These are phyloP conservation scores for Colletotrichum eremochloae DNA, from an alignment of 2,329 filamentous ascomycete species.

Conservation along the genomic window DNA sequence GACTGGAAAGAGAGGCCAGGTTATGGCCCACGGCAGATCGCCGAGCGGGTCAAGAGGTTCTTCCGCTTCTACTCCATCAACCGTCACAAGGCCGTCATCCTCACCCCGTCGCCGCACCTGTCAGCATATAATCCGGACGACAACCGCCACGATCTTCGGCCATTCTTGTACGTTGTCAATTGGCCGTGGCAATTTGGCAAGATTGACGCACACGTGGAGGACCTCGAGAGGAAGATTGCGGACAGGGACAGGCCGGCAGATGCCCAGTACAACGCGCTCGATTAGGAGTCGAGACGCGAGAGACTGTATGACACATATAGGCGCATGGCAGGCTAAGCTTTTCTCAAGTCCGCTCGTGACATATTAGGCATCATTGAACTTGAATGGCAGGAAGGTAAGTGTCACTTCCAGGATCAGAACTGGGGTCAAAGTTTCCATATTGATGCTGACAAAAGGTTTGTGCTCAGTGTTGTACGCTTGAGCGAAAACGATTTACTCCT, in stretches of 20 bases:
- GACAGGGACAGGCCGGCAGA: slow-evolving; percentile 28
- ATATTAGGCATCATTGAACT: too few species aligned
- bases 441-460: neutral
- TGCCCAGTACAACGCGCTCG: neutral
- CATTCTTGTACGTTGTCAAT: slow-evolving; percentile 51
- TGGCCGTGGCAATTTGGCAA: slow-evolving; percentile 59
- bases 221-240: slow-evolving; percentile 49
- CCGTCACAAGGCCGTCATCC: slow-evolving; percentile 73
- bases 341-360: neutral
- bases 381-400: too few species aligned
- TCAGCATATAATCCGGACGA: slow-evolving; percentile 56
- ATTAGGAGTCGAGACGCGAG: slow-evolving; percentile 10
- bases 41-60: slow-evolving; percentile 59
- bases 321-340: neutral
- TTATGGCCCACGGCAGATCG: slow-evolving; percentile 53
- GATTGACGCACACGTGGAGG: slow-evolving; percentile 54
- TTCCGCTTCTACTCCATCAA: slow-evolving; percentile 71
- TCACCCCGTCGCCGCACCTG: slow-evolving; percentile 68
- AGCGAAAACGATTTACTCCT: neutral
- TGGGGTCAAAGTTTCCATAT: neutral
- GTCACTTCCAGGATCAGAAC: neutral
- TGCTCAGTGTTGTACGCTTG: neutral
- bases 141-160: slow-evolving; percentile 56
- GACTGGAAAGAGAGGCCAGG: slow-evolving; percentile 53
- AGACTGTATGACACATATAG: slow-evolving; percentile 5